phyloP scores from a whole-genome alignment of 1,284 basidiomycete genomes.

The Cyathus pygmaeus region DNA sequence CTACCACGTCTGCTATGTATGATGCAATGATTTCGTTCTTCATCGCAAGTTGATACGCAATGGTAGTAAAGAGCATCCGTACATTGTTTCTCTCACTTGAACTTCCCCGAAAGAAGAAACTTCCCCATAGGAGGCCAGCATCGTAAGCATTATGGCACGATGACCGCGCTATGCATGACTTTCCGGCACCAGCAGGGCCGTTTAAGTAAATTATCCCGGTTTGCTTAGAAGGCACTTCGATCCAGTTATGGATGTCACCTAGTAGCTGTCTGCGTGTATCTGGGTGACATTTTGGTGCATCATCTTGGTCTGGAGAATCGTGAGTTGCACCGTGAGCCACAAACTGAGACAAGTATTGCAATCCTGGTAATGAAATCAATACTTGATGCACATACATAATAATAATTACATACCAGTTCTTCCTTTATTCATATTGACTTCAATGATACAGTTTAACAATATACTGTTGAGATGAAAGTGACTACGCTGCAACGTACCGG shows the following conservation, averaged over 20 bases:
- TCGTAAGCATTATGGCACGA: slow-evolving; percentile 5
- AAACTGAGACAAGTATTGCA: not conserved
- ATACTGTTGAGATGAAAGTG: no score
- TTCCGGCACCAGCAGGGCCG: slow-evolving; percentile 14
- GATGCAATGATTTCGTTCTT: not conserved
- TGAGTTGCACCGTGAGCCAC: not conserved
- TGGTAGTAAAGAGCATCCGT: not conserved
- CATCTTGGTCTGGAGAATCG: slow-evolving; percentile 2
- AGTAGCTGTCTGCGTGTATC: not conserved
- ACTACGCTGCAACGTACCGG: no score
- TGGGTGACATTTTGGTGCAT: not conserved
- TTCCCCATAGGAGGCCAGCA: slow-evolving; percentile 4
- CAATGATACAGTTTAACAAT: no score
- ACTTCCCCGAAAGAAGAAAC: slow-evolving; percentile 15
- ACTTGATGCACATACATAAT: no score
- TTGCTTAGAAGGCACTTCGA: not conserved
- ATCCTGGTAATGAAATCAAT: no score
- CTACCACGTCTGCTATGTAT: not conserved
- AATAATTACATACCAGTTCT: no score
- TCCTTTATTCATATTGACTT: no score
- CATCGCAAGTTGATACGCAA: not conserved
- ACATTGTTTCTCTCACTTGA: not conserved
- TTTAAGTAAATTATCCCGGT: slow-evolving; percentile 9
- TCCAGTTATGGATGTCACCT: not conserved
- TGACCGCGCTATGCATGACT: slow-evolving; percentile 14